Evolutionary conservation across 768 basidiomycete genomes (phyloP).

Genomic region (Scleroderma bovista): DNA sequence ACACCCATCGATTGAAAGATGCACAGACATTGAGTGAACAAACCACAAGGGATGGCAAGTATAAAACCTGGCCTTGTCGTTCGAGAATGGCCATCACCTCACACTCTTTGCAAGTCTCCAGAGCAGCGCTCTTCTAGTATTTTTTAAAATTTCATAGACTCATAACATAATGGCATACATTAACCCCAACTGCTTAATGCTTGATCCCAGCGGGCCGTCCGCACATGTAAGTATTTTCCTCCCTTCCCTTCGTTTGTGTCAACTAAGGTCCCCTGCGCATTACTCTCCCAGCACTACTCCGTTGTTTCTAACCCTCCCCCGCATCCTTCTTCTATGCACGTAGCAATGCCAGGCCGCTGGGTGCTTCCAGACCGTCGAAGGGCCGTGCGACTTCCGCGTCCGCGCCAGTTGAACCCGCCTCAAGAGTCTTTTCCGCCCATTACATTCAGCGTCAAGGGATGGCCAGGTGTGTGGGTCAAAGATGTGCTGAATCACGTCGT

Average conservation of each 20-base stretch:
- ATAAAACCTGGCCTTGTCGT: slow-evolving; percentile 1
- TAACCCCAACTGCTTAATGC: slow-evolving; percentile 2
- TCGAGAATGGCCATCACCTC: not conserved
- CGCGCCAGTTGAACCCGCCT: slow-evolving; percentile 5
- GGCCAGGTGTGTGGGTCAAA: slow-evolving; percentile 14
- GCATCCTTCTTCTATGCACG: slow-evolving; percentile 12
- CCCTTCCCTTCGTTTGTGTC: not conserved
- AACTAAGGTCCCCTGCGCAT: not conserved
- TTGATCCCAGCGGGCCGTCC: slow-evolving; percentile 6
- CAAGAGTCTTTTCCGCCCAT: slow-evolving; percentile 12
- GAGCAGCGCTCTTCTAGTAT: slow-evolving; percentile 2
- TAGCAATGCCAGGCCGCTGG: slow-evolving; percentile 15
- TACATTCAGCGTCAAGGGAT: slow-evolving; percentile 13
- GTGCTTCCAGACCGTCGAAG: slow-evolving; percentile 11
- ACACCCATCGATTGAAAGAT: not conserved
- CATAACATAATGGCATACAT: slow-evolving; percentile 5
- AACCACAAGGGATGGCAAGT: not conserved
- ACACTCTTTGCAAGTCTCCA: not conserved
- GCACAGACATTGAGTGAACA: not conserved
- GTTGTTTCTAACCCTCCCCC: slow-evolving; percentile 9
- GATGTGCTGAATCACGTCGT: slow-evolving; percentile 9
- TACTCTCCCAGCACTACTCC: slow-evolving; percentile 8
- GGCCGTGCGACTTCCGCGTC: slow-evolving; percentile 18
- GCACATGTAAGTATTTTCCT: slow-evolving; percentile 1
- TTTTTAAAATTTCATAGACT: not conserved